A percentile compares a stretch with the other conserved stretches of the same genome.
phyloP scores from a whole-genome alignment of 768 basidiomycete species.

The Gymnopilus dilepis region DNA sequence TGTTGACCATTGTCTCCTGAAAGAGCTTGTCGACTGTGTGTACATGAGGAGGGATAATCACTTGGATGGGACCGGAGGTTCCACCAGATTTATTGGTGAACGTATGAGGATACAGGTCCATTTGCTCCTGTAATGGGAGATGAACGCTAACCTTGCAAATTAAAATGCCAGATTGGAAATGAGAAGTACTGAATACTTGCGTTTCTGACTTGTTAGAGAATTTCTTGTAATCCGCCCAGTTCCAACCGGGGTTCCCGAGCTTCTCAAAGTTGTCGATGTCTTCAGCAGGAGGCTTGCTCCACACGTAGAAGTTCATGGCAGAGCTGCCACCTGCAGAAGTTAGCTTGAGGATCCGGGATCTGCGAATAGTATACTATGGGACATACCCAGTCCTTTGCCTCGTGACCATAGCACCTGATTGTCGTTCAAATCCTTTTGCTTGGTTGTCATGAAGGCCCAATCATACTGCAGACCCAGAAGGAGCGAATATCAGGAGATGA shows the following conservation, averaged over 20 bases:
- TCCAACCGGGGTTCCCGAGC: constrained; percentile 62
- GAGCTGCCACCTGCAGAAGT: constrained; percentile 46
- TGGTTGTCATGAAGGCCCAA: constrained; percentile 40
- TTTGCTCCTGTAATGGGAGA: constrained; percentile 32
- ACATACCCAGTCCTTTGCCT: constrained; percentile 40
- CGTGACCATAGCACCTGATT: constrained; percentile 32
- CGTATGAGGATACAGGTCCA: constrained; percentile 32
- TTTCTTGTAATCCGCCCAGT: constrained; percentile 48
- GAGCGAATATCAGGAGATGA: neutral
- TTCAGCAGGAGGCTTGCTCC: constrained; percentile 37
- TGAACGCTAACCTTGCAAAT: constrained; percentile 29
- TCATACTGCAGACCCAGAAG: constrained; percentile 34
- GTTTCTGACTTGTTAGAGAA: constrained; percentile 44
- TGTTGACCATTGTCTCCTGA: constrained; percentile 31
- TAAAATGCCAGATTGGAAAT: neutral
- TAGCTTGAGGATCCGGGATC: neutral
- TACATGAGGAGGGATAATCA: constrained; percentile 32
- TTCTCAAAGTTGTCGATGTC: constrained; percentile 45
- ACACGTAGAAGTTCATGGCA: constrained; percentile 46
- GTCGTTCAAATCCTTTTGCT: constrained; percentile 34
- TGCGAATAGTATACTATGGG: too few species aligned
- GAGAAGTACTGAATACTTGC: constrained; percentile 28
- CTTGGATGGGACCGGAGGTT: constrained; percentile 36
- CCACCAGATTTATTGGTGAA: constrained; percentile 32
- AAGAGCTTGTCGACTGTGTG: constrained; percentile 33